Conservation (phyloP, 805 yeast species). For the Wickerhamiella azyma region DNA sequence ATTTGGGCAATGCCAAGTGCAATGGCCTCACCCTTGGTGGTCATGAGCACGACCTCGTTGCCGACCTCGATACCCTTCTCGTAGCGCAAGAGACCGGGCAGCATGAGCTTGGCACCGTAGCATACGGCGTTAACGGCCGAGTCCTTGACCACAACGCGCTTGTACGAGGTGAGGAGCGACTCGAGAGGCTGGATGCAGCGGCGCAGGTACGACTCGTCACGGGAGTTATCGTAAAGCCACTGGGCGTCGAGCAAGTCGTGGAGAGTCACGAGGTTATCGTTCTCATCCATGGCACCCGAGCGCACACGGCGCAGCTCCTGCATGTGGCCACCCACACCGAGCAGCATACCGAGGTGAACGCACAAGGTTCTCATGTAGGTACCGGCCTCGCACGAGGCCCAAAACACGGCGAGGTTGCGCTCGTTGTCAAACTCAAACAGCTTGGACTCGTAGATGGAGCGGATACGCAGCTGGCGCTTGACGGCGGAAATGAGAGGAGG, state of each 20-base stretch:
- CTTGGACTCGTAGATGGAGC: conserved; percentile 94
- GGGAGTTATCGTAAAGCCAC: conserved; percentile 91
- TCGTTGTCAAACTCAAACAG: conserved; percentile 93
- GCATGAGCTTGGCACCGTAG: conserved; percentile 98
- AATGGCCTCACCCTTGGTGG: conserved; percentile 98
- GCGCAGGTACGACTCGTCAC: conserved; percentile 92
- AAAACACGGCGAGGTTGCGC: conserved; percentile 92
- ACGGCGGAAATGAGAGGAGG: conserved; percentile 98
- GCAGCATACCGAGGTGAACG: conserved; percentile 95
- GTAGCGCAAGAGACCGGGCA: conserved; percentile 94
- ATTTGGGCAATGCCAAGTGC: conserved; percentile 97
- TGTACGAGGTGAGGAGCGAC: conserved; percentile 83
- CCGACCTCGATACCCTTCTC: conserved; percentile 95
- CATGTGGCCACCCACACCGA: conserved; percentile 99
- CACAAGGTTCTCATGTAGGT: conserved; percentile 98
- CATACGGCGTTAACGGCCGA: conserved; percentile 97
- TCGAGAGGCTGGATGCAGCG: conserved; percentile 90
- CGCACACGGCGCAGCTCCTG: conserved; percentile 99
- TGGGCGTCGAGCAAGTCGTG: conserved; percentile 98
- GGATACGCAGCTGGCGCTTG: conserved; percentile 95
- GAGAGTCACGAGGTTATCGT: conserved; percentile 82
- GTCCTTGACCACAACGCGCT: conserved; percentile 88
- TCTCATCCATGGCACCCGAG: conserved; percentile 88
- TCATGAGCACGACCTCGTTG: conserved; percentile 94
- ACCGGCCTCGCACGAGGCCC: conserved; percentile 99